Evolutionary conservation across 1,284 basidiomycete species (phyloP).

Genomic region (Coniophora puteana): DNA sequence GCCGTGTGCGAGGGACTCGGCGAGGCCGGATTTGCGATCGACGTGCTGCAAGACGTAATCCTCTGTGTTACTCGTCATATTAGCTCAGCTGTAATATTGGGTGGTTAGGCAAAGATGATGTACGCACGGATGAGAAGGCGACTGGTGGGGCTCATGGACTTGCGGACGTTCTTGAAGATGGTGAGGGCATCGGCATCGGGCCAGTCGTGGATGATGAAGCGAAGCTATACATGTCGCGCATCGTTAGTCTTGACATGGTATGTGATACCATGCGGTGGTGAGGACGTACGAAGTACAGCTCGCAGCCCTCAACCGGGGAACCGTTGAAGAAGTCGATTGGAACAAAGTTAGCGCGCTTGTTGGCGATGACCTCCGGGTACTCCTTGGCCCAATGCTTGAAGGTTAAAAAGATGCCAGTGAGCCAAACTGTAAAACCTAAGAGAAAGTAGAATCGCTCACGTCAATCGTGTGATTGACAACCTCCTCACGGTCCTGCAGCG

Average conservation of each 20-base stretch:
- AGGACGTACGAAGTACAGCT: constrained; percentile 38
- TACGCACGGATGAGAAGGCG: constrained; percentile 1
- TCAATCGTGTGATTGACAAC: constrained; percentile 27
- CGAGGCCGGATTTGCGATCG: neutral
- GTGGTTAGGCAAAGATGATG: neutral
- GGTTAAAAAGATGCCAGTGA: neutral
- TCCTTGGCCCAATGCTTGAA: constrained; percentile 26
- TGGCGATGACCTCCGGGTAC: constrained; percentile 24
- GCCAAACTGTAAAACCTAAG: neutral
- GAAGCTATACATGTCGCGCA: neutral
- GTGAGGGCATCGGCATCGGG: neutral
- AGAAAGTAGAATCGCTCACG: neutral
- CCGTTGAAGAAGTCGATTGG: constrained; percentile 38
- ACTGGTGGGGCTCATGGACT: neutral
- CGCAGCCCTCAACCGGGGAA: constrained; percentile 29
- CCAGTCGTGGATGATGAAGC: constrained; percentile 1
- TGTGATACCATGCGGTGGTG: neutral
- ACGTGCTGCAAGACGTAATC: neutral
- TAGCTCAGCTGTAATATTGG: constrained; percentile 5
- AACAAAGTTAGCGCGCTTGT: constrained; percentile 30
- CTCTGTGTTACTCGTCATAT: neutral
- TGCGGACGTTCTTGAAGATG: neutral
- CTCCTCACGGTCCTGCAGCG: constrained; percentile 37
- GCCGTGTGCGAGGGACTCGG: neutral
- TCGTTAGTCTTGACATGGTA: neutral